These are phyloP conservation scores for Tulasnella sp. DNA, from an alignment of 768 basidiomycete species.

Conservation along the genomic window DNA sequence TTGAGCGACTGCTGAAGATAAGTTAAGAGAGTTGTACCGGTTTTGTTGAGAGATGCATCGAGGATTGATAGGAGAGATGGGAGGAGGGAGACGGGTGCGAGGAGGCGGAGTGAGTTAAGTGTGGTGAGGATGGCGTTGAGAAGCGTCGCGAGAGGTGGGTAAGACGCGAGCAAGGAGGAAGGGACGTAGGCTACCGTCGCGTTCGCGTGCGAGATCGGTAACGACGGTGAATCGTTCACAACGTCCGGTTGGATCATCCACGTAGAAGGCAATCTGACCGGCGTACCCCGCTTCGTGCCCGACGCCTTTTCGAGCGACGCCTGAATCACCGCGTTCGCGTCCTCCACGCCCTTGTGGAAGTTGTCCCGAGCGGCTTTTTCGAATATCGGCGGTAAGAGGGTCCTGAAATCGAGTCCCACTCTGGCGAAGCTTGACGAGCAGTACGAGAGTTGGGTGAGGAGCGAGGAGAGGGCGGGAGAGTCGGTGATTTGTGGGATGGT, in stretches of 20 bases:
- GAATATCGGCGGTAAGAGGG: constrained; percentile 54
- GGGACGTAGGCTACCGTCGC: constrained; percentile 39
- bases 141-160: constrained; percentile 60
- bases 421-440: constrained; percentile 85
- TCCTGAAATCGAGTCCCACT: constrained; percentile 84
- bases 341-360: constrained; percentile 41
- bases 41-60: constrained; percentile 34
- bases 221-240: constrained; percentile 12
- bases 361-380: constrained; percentile 47
- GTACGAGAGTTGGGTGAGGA: constrained; percentile 88
- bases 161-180: constrained; percentile 57
- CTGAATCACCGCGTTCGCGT: constrained; percentile 22
- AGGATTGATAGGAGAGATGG: constrained; percentile 38
- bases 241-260: constrained; percentile 21
- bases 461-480: constrained; percentile 58
- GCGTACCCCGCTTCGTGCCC: constrained; percentile 18
- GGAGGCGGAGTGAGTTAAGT: constrained; percentile 69
- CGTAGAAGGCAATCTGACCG: constrained; percentile 17
- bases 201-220: constrained; percentile 13
- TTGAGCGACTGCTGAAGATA: constrained; percentile 10
- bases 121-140: constrained; percentile 62
- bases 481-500: constrained; percentile 45
- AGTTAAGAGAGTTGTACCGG: not conserved
- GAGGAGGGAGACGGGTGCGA: constrained; percentile 58
- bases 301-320: constrained; percentile 16